Percentiles rank a stretch among this genome's conserved stretches.
These are phyloP conservation scores for Coccomyxa sp. DNA, from an alignment of 139 green algal species.

Conservation along the genomic window DNA sequence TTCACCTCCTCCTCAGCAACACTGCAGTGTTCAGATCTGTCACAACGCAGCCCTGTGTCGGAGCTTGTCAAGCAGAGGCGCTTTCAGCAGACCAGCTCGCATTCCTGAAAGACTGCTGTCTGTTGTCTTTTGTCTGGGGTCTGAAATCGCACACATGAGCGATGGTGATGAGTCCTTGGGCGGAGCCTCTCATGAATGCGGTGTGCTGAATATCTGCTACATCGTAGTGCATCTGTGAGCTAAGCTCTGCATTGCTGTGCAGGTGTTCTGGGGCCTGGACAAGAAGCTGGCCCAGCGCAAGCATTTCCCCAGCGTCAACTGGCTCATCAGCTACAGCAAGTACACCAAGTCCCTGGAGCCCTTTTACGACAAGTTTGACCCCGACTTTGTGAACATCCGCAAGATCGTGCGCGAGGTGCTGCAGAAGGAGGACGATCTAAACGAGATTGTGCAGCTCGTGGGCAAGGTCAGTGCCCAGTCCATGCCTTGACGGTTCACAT, in stretches of 20 bases:
- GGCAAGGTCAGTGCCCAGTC: constrained; percentile 88
- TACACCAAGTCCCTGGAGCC: constrained; percentile 95
- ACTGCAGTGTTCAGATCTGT: too few species aligned
- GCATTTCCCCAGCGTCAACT: constrained; percentile 99
- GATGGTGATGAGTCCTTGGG: too few species aligned
- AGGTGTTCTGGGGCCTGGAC: constrained; percentile 99
- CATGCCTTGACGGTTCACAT: too few species aligned
- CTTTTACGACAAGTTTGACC: constrained; percentile 95
- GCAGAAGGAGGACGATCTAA: constrained; percentile 99
- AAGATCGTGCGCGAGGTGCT: constrained; percentile 79
- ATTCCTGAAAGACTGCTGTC: too few species aligned
- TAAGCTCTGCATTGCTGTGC: neutral
- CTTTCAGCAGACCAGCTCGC: too few species aligned
- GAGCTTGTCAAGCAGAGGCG: too few species aligned
- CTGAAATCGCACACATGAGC: too few species aligned
- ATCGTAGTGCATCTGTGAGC: neutral
- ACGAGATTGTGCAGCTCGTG: constrained; percentile 99
- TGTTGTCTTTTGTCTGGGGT: too few species aligned
- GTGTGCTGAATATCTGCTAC: neutral
- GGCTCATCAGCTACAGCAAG: constrained; percentile 99
- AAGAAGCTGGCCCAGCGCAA: constrained; percentile 99
- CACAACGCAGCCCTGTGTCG: too few species aligned
- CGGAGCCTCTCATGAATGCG: too few species aligned
- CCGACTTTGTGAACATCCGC: constrained; percentile 60
- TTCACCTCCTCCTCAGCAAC: too few species aligned